Conservation (phyloP, 352 stramenopile genomes). For the Globisporangium apiculatum region DNA sequence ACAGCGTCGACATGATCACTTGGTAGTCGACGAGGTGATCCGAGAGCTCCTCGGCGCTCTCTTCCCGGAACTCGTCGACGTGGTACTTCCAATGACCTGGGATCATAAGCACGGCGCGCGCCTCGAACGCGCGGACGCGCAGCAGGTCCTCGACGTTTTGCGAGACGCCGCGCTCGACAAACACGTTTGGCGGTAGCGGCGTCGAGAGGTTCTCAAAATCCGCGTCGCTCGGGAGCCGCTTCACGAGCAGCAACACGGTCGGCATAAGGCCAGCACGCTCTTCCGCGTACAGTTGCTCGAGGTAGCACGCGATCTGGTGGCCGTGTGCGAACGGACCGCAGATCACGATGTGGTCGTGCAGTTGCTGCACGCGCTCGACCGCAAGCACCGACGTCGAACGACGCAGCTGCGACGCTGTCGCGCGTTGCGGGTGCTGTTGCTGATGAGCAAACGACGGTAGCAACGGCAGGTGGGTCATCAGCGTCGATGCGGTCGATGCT, state of each 20-base stretch:
- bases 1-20: slow-evolving; percentile 58
- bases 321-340: slow-evolving; percentile 32
- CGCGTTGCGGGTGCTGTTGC: neutral
- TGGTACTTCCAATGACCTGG: slow-evolving; percentile 37
- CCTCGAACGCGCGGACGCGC: slow-evolving; percentile 32
- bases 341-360: slow-evolving; percentile 38
- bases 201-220: slow-evolving; percentile 23
- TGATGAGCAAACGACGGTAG: slow-evolving; percentile 6
- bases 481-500: neutral
- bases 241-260: slow-evolving; percentile 31
- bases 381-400: slow-evolving; percentile 17
- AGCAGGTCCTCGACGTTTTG: slow-evolving; percentile 50
- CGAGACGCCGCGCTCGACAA: slow-evolving; percentile 32
- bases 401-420: slow-evolving; percentile 1
- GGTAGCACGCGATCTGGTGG: slow-evolving; percentile 30
- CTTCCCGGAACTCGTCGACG: slow-evolving; percentile 28
- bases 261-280: slow-evolving; percentile 17
- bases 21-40: slow-evolving; percentile 55
- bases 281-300: slow-evolving; percentile 31
- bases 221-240: slow-evolving; percentile 21
- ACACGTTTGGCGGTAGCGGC: slow-evolving; percentile 32
- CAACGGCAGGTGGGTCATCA: slow-evolving; percentile 2
- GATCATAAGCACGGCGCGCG: slow-evolving; percentile 42
- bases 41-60: slow-evolving; percentile 25
- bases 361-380: slow-evolving; percentile 7